Conservation (phyloP, 2,329 filamentous ascomycete genomes). For the Phialophora chinensis region DNA sequence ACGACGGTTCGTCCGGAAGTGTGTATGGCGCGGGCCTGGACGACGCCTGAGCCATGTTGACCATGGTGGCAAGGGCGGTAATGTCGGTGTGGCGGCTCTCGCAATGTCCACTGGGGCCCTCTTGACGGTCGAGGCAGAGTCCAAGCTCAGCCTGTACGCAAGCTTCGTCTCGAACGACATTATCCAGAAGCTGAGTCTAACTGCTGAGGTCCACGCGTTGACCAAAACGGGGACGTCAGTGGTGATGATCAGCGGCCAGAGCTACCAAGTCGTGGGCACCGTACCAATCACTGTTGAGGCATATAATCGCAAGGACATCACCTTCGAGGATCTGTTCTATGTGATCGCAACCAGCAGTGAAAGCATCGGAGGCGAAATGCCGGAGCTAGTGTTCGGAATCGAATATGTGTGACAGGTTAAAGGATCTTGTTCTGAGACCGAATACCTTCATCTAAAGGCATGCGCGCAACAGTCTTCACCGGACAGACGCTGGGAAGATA, state of each 20-base stretch:
- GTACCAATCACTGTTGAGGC: conserved; percentile 1
- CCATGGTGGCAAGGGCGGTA: not conserved
- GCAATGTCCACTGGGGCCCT: not conserved
- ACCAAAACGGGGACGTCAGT: not conserved
- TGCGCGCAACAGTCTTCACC: not conserved
- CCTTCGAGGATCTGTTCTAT: conserved; percentile 5
- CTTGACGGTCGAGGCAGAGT: not conserved
- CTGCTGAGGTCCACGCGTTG: not conserved
- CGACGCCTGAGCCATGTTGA: not conserved
- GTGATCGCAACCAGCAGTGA: not conserved
- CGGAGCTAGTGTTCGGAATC: conserved; percentile 1
- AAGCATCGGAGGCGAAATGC: not conserved
- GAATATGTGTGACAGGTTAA: not conserved
- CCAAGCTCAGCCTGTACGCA: not conserved
- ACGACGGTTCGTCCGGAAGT: not conserved
- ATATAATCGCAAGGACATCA: not conserved
- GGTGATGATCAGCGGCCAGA: not conserved
- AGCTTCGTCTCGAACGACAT: not conserved
- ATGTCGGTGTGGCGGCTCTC: not conserved
- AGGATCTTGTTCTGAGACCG: not conserved
- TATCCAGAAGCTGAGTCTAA: not conserved
- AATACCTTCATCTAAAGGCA: not conserved
- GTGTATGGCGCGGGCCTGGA: not conserved
- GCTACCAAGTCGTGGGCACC: not conserved
- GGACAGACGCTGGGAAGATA: too few species aligned